Conservation (phyloP, 208 protist species). For the Leishmania tropica region DNA sequence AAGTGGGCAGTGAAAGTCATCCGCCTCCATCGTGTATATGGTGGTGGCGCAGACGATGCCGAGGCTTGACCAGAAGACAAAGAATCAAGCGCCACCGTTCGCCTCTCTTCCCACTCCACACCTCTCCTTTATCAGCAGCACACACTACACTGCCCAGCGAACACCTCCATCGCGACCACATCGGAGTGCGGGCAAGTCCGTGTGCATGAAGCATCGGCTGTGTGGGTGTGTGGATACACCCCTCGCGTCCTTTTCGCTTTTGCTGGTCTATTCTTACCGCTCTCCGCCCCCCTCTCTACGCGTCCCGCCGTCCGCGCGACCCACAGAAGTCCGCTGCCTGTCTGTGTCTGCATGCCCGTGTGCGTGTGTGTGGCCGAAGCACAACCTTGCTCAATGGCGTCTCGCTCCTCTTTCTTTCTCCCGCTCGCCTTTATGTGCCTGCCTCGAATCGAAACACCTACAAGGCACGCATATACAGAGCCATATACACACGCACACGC, state of each 20-base stretch:
- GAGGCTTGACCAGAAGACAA: background rate
- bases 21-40: background rate
- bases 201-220: background rate
- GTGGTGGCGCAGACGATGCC: background rate
- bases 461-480: background rate
- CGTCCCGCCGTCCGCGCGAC: background rate
- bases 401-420: background rate
- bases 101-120: background rate
- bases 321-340: background rate
- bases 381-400: background rate
- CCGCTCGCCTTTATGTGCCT: background rate
- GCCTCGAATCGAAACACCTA: background rate
- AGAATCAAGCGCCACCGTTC: background rate
- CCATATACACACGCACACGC: background rate
- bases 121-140: background rate
- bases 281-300: background rate
- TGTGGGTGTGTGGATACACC: background rate
- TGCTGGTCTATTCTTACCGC: background rate
- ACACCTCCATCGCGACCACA: background rate
- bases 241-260: background rate
- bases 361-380: background rate
- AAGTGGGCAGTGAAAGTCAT: background rate
- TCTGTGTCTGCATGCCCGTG: background rate
- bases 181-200: background rate
- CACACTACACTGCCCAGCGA: background rate